These are phyloP conservation scores for Linanthus parryae DNA, from an alignment of 148 eudicot species.

Conservation along the genomic window DNA sequence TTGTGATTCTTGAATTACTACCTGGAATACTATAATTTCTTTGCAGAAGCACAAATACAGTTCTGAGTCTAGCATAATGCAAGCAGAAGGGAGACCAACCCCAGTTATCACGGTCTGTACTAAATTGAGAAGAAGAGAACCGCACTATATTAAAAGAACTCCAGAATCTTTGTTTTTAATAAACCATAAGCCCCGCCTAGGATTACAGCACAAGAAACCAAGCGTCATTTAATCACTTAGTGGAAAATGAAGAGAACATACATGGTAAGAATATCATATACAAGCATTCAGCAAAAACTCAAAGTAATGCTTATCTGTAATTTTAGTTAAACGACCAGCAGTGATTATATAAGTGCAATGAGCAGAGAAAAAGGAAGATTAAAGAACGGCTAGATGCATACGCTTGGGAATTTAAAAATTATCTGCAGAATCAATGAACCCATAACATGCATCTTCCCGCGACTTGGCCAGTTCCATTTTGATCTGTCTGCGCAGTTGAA, in stretches of 20 bases:
- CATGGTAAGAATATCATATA: too few relatives aligned
- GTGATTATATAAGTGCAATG: not conserved
- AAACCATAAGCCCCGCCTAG: not conserved
- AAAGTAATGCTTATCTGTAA: too few relatives aligned
- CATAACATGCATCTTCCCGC: constrained; percentile 63
- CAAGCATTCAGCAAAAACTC: too few relatives aligned
- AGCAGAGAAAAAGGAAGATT: constrained; percentile 6
- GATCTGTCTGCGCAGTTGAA: constrained; percentile 45
- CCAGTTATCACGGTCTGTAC: too few relatives aligned
- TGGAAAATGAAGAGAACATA: not conserved
- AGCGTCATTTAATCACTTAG: not conserved
- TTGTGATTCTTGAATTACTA: too few relatives aligned
- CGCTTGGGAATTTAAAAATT: constrained; percentile 69
- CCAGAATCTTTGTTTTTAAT: too few relatives aligned
- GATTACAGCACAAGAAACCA: constrained; percentile 5
- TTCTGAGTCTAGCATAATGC: too few relatives aligned
- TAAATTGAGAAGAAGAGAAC: too few relatives aligned
- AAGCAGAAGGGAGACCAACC: too few relatives aligned
- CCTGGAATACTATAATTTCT: too few relatives aligned
- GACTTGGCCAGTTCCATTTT: constrained; percentile 77
- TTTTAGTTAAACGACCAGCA: constrained; percentile 2
- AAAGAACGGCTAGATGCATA: constrained; percentile 34
- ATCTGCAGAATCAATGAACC: constrained; percentile 86
- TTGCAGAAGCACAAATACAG: too few relatives aligned
- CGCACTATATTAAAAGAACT: too few relatives aligned